Evolutionary conservation across 75 land plant species (phyloP), one percentile per base, ranked within the genome.

Genomic region (Azolla pinnata): DNA sequence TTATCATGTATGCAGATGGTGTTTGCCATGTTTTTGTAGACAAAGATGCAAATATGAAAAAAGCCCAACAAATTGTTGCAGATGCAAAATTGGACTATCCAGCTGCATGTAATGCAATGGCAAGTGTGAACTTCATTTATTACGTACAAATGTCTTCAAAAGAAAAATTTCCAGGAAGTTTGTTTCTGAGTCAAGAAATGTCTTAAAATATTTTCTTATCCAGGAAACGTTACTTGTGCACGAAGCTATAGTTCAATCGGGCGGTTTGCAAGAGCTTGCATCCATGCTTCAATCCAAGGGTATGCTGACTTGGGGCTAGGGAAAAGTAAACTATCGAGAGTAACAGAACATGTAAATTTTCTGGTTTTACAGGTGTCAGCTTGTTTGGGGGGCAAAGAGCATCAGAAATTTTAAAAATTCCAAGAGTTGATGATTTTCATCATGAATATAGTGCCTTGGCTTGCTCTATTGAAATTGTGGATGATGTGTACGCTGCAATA

Each of bases 71-170:
- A 17, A 83, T 95, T 49, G 77, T 90, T 54, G 19, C 81, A 56
- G 99, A 95, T 87, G 84, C 97, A 2, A 95, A 95, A 69, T 58
- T 67, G 24, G 99, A 90, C 62, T 95, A 95, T 76, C 91, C 97
- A 59, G 91, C 97, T 29, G 99, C 99, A 29, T 90, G 99, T 65
- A 95, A 90, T 81, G 91, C 99, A 1, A 79, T 95, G 99, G 98
- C 89, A 73, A 45, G 69, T 61, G 20, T 31, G 73, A 16, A 27
- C n/a, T n/a, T n/a, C n/a, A n/a, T n/a, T n/a, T n/a, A n/a, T n/a
- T n/a, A n/a, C n/a, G n/a, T n/a, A n/a, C n/a, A n/a, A n/a, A n/a
- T 50, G 25, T 50, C 8, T 35, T 5, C 12, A 12, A 5, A 35
- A 35, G 5, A 35, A 35, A 12, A 35, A 35, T 35, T 5, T 35